Evolutionary conservation across 2,329 filamentous ascomycete genomes (phyloP), one percentile per base, ranked within the genome.

Genomic region (Coniochaeta sp.): DNA sequence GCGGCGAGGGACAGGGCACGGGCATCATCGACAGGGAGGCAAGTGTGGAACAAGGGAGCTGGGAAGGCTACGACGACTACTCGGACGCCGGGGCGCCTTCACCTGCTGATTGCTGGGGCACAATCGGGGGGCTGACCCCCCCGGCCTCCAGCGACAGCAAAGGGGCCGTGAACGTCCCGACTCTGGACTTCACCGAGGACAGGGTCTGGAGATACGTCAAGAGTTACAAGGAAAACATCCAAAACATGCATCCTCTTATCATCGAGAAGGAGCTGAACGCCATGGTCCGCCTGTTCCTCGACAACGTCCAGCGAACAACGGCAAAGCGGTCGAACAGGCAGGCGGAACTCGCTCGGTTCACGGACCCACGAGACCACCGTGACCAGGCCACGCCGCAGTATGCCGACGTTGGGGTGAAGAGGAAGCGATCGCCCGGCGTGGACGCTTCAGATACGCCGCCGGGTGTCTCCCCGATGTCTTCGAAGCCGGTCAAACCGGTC

Each of bases 1-100:
- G 87, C 62, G 92, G 92, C 3, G 91, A 96, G 73, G 90, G 89
- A 34, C 77, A 82, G 28, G 86, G 88, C 66, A 77, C 79, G 26
- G 82, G 82, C 52, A 78, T 82, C 26, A 76, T 73, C 8, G 74
- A 78, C 34, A 76, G 74, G 60, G 75, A 78, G 40, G 68, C 70
- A n/a, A 68, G 71, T 34, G 68, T 71, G 42, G 73, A 77, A 22
- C 64, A 70, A 16, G 71, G 68, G 32, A 69, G 70, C 62, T 68
- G 71, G 26, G 72, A 76, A 57, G 60, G 67, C 58, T 67, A 17
- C 12, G 78, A 81, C 55, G 82, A 84, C 52, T 70, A 70, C 7
- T 71, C 68, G 59, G 74, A 75, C 32, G 80, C 81, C 2, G 79
- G 85, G 36, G 77, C 77, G 26, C 75, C 79, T n/a, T 82, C 82